Evolutionary conservation across 441 rosid genomes (phyloP).

Genomic region (Francoa sonchifolia): DNA sequence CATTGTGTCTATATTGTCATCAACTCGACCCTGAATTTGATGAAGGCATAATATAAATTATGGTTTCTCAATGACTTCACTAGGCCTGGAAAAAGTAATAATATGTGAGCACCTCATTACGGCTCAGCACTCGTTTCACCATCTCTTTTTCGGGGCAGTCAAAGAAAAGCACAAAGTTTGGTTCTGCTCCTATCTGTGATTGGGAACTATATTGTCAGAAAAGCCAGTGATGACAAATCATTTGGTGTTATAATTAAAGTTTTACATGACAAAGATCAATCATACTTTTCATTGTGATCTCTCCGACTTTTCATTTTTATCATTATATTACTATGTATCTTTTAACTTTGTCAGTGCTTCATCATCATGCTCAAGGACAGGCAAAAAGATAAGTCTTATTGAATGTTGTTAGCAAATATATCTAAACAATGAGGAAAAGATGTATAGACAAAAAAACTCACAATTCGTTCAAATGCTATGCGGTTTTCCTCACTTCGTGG

Average conservation of each 20-base stretch:
- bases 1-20: conserved; percentile 76
- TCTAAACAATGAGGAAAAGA: no score
- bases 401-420: no score
- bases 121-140: conserved; percentile 78
- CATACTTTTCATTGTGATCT: no score
- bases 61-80: conserved; percentile 2
- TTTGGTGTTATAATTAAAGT: background rate
- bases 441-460: conserved; percentile 23
- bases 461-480: conserved; percentile 47
- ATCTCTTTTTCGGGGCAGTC: conserved; percentile 85
- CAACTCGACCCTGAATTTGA: conserved; percentile 67
- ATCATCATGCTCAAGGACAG: no score
- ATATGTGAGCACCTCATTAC: conserved; percentile 56
- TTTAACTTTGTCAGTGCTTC: no score
- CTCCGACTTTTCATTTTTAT: no score
- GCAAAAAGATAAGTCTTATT: no score
- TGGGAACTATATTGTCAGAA: background rate
- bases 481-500: conserved; percentile 72
- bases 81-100: background rate
- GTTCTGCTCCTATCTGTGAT: conserved; percentile 64
- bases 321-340: no score
- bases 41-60: conserved; percentile 2
- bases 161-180: conserved; percentile 67
- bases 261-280: no score
- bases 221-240: background rate